Evolutionary conservation across 768 basidiomycete species (phyloP), one percentile per base, ranked within the genome.

Genomic region (Hericium alpestre): DNA sequence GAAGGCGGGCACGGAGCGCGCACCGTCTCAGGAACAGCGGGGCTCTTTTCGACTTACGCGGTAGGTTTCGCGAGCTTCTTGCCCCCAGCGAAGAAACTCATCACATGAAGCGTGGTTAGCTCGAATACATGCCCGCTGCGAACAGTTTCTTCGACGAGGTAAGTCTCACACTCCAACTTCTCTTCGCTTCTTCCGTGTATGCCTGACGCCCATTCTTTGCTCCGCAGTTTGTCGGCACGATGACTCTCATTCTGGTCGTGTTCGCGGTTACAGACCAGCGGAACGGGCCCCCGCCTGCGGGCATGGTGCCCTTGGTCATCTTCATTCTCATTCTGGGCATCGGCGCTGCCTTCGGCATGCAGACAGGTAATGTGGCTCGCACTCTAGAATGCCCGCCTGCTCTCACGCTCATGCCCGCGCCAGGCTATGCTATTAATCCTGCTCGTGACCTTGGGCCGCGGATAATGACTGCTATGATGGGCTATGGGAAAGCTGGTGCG

Each of bases 381-480:
- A 11, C 46, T 22, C 25, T 23, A 38, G 54, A 25, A 15, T 4
- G 25, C 15, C 11, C 43, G 23, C 39, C 10, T 47, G 9, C 43
- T 43, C 55, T 37, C 53, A 56, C 23, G 32, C 20, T 11, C 22
- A 20, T 11, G 43, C 43, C 20, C 43, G 43, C 32, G 32, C 4
- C 58, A 77, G 82, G 78, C 47, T 83, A 74, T 60, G 80, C 84
- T 4, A 70, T 86, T 52, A 87, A 87, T 61, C 86, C 86, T 40
- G 83, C 86, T 38, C 81, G 86, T 63, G 86, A 87, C 69, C 70
- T 87, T 27, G 86, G 86, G 4, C 86, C 86, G 1, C 76, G 86
- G 8, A 62, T 87, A 38, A 66, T 86, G 65, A 86, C 83, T 1
- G 76, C 84, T 4, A 85, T 87, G 81, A 84, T 76, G 7, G 86